A percentile compares a stretch with the other conserved stretches of the same genome.
These are phyloP conservation scores for Thelephora terrestris DNA, from an alignment of 1,284 basidiomycete genomes.

Conservation along the genomic window DNA sequence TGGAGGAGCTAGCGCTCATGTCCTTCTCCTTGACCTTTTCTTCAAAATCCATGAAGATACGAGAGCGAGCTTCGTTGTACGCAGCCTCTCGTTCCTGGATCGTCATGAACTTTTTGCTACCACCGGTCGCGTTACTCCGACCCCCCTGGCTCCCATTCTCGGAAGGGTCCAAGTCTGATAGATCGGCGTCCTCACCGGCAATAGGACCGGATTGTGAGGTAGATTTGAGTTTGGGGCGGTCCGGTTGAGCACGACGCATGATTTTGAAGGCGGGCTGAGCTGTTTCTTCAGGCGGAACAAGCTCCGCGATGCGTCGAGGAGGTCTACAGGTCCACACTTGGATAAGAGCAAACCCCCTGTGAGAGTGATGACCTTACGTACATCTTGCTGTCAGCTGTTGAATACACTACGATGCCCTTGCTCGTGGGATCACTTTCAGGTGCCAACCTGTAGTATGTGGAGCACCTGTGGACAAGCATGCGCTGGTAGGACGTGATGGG, in stretches of 20 bases:
- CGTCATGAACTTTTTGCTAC: slow-evolving; percentile 59
- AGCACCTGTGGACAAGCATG: slow-evolving; percentile 73
- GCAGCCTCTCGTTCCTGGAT: slow-evolving; percentile 76
- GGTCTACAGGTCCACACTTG: slow-evolving; percentile 38
- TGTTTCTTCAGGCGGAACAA: slow-evolving; percentile 66
- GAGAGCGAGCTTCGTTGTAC: slow-evolving; percentile 70
- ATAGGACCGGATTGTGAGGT: slow-evolving; percentile 58
- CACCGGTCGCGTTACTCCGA: slow-evolving; percentile 48
- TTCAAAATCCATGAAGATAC: slow-evolving; percentile 74
- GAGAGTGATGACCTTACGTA: slow-evolving; percentile 29
- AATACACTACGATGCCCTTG: slow-evolving; percentile 49
- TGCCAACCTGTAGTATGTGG: slow-evolving; percentile 60
- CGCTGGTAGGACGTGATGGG: slow-evolving; percentile 72
- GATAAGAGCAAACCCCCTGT: slow-evolving; percentile 4
- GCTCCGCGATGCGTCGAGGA: slow-evolving; percentile 52
- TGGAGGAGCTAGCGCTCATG: slow-evolving; percentile 65
- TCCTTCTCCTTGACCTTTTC: slow-evolving; percentile 67
- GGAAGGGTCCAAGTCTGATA: slow-evolving; percentile 67
- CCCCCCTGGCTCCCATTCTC: slow-evolving; percentile 67
- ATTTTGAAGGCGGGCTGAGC: slow-evolving; percentile 72
- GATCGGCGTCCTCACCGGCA: slow-evolving; percentile 59
- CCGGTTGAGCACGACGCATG: slow-evolving; percentile 53
- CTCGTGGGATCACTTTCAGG: slow-evolving; percentile 56
- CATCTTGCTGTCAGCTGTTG: slow-evolving; percentile 60
- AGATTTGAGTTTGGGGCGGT: slow-evolving; percentile 41